Evolutionary conservation across 495 filamentous ascomycete species (phyloP).

Genomic region (Recurvomyces mirabilis): DNA sequence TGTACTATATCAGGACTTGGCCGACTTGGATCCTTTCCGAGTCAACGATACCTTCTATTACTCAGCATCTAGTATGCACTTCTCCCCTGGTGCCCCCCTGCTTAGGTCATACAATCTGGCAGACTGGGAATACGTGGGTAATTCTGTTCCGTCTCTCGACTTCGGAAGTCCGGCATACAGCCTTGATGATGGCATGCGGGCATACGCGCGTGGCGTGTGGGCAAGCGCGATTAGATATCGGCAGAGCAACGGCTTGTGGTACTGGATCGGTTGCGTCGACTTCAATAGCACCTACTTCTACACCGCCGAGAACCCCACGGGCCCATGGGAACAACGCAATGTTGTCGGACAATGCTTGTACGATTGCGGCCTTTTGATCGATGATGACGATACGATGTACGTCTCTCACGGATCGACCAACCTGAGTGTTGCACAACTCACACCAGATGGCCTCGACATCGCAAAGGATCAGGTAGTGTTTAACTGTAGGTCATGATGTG

Average conservation of each 20-base stretch:
- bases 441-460: neutral
- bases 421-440: slow-evolving; percentile 40
- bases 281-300: slow-evolving; percentile 40
- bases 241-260: slow-evolving; percentile 35
- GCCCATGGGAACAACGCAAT: slow-evolving; percentile 32
- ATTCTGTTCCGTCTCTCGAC: slow-evolving; percentile 42
- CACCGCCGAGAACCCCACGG: slow-evolving; percentile 31
- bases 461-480: slow-evolving; percentile 25
- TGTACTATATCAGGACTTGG: slow-evolving; percentile 36
- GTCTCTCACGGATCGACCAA: slow-evolving; percentile 43
- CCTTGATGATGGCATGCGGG: slow-evolving; percentile 33
- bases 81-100: slow-evolving; percentile 48
- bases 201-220: slow-evolving; percentile 46
- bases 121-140: slow-evolving; percentile 45
- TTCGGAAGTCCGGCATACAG: slow-evolving; percentile 37
- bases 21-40: slow-evolving; percentile 38
- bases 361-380: slow-evolving; percentile 46
- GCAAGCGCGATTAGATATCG: slow-evolving; percentile 43
- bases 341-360: slow-evolving; percentile 43
- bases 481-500: slow-evolving; percentile 12
- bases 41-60: slow-evolving; percentile 41
- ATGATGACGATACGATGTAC: slow-evolving; percentile 45
- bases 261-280: slow-evolving; percentile 48
- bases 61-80: slow-evolving; percentile 44
- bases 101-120: slow-evolving; percentile 45